Percentiles rank a stretch among this genome's conserved stretches.
Conservation (phyloP, 2,329 filamentous ascomycete genomes). For the Colletotrichum eremochloae region DNA sequence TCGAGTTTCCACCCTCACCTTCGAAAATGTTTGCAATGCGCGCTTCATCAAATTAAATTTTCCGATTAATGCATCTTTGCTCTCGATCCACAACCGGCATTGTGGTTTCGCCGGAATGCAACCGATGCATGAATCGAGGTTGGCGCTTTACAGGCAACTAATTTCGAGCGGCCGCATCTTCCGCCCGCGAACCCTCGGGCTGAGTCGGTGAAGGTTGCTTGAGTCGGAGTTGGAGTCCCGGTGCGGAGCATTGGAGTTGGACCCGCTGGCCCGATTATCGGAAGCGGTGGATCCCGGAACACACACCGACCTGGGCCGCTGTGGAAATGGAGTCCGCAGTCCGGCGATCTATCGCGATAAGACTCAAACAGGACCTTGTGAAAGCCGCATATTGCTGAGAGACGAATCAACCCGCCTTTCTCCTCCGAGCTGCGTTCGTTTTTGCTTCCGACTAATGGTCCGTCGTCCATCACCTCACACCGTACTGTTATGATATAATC, state of each 20-base stretch:
- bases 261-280: neutral
- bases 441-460: neutral
- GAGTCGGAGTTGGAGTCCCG: neutral
- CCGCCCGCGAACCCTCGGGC: neutral
- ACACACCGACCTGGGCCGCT: neutral
- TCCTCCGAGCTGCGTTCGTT: too few relatives aligned
- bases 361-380: neutral
- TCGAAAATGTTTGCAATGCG: neutral
- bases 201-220: neutral
- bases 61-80: slow-evolving; percentile 11
- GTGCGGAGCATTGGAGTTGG: neutral
- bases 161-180: neutral
- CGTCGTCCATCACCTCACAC: neutral
- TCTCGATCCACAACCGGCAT: slow-evolving; percentile 15
- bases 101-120: slow-evolving; percentile 9
- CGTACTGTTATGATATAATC: neutral
- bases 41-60: slow-evolving; percentile 17
- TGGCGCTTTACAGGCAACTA: neutral
- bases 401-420: neutral
- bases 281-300: slow-evolving; percentile 4
- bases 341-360: neutral
- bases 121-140: slow-evolving; percentile 23
- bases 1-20: neutral
- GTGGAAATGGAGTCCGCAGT: neutral
- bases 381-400: neutral